Evolutionary conservation across 768 basidiomycete species (phyloP).

Genomic region (Leccinum longicurvipes): DNA sequence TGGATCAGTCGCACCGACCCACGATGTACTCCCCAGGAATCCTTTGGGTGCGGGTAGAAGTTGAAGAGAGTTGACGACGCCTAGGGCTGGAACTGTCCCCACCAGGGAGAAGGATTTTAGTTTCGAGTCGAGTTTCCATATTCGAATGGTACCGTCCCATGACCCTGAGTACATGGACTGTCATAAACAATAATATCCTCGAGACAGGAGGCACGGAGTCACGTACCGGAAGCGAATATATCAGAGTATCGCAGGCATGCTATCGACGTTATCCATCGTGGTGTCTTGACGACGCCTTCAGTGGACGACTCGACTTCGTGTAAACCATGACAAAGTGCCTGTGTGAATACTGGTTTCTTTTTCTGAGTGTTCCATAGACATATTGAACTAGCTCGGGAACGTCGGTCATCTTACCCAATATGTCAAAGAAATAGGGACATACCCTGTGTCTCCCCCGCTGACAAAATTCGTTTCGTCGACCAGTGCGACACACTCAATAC

Average conservation of each 20-base stretch:
- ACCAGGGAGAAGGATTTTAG: conserved; percentile 72
- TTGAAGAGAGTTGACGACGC: conserved; percentile 90
- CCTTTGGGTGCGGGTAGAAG: conserved; percentile 53
- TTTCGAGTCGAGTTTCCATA: conserved; percentile 87
- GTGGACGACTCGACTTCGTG: conserved; percentile 67
- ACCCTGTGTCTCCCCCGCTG: conserved; percentile 97
- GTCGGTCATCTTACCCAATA: conserved; percentile 1
- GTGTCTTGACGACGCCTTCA: conserved; percentile 70
- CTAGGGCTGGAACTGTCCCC: conserved; percentile 62
- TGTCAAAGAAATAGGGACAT: conserved; percentile 24
- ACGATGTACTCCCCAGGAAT: conserved; percentile 42
- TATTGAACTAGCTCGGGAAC: conserved; percentile 53
- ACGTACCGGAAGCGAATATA: conserved; percentile 81
- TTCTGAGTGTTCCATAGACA: conserved; percentile 88
- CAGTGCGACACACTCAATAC: conserved; percentile 90
- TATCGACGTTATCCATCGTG: conserved; percentile 90
- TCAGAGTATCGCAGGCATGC: conserved; percentile 86
- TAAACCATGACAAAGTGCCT: conserved; percentile 84
- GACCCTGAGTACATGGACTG: conserved; percentile 56
- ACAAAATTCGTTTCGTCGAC: conserved; percentile 92
- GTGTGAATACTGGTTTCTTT: conserved; percentile 92
- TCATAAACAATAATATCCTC: neutral
- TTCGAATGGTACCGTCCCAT: conserved; percentile 84
- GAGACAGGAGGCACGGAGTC: neutral
- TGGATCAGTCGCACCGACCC: conserved; percentile 22